Base-by-base conservation (phyloP, 2,329 filamentous ascomycete genomes). In the Paramyrothecium roridum region DNA sequence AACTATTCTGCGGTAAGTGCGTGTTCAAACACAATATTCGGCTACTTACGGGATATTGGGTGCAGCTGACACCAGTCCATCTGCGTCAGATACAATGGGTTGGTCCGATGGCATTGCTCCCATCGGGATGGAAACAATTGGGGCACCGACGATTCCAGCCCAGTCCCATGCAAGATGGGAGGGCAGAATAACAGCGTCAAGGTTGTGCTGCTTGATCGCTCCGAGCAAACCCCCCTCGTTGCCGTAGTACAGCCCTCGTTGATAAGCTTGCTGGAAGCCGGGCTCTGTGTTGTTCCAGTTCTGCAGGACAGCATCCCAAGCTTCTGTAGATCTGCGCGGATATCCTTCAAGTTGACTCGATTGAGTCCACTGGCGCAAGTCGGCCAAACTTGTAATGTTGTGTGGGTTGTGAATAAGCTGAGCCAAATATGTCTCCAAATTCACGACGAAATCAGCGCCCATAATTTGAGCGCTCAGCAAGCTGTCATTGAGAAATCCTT, bases 151-250 rank as follows among this genome's bases (percentile, higher is more conserved):
- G 20, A 85, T 69, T 1, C 81, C 82, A 2, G 82, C 77, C 4
- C 83, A 73, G 2, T 70, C 67, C 0, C 76, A 70, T 0, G 80
- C 73, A 21, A 77, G 70, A 13, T 69, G 59, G 0, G 84, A 83
- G 0, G 86, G 87, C 4, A 88, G 59, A 1, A 89, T 76, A 6
- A 89, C 70, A 1, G 86, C 86, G 59, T 86, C 83, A 1, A 89
- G 76, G 3, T 78, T 76, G 59, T 84, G 73, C 2, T 78, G 78
- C 7, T 74, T 62, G 0, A 90, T 68, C 0, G 86, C 82, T 0
- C 85, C 86, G 0, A 83, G 73, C 16, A 89, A 71, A 0, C 86
- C 86, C 16, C 81, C 77, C 23, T 76, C 73, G 2, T 80, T 83
- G 8, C 80, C 83, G 49, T 79, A 75, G 60, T 77, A 79, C 2